Conservation (phyloP, 768 basidiomycete genomes). For the Coprinopsis strossmayeri region DNA sequence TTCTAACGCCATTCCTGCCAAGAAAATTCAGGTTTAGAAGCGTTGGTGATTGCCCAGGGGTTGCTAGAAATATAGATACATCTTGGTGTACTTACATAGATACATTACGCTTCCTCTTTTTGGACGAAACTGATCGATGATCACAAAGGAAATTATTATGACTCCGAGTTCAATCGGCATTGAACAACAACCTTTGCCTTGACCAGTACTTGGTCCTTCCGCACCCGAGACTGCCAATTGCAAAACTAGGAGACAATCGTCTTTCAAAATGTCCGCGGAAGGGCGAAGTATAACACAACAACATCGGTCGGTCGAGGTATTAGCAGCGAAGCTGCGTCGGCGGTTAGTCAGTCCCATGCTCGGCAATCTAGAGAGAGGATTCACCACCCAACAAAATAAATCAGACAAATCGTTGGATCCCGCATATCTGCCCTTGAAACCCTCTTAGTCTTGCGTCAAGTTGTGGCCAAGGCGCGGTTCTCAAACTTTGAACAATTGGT, state of each 20-base stretch:
- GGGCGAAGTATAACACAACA: slow-evolving; percentile 31
- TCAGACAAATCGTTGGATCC: slow-evolving; percentile 88
- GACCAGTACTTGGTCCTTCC: no score
- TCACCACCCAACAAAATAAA: slow-evolving; percentile 7
- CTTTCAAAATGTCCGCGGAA: slow-evolving; percentile 4
- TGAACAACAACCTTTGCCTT: not conserved
- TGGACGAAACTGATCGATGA: slow-evolving; percentile 5
- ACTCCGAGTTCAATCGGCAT: not conserved
- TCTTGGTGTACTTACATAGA: not conserved
- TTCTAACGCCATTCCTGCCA: slow-evolving; percentile 18
- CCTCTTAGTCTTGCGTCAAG: slow-evolving; percentile 78
- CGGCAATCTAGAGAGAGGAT: slow-evolving; percentile 5
- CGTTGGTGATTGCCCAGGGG: no score
- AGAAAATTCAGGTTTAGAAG: no score
- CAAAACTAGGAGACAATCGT: not conserved
- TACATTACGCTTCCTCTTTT: not conserved
- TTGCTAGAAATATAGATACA: slow-evolving; percentile 2
- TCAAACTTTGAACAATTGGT: slow-evolving; percentile 83
- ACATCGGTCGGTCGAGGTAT: slow-evolving; percentile 57
- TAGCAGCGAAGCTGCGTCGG: slow-evolving; percentile 65
- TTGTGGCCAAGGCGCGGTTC: slow-evolving; percentile 83
- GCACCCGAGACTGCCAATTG: no score
- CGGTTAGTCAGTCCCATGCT: slow-evolving; percentile 41
- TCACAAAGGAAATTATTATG: not conserved
- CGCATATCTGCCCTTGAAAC: slow-evolving; percentile 87